Evolutionary conservation across 352 stramenopile species (phyloP).

Genomic region (Phytophthora capsici): DNA sequence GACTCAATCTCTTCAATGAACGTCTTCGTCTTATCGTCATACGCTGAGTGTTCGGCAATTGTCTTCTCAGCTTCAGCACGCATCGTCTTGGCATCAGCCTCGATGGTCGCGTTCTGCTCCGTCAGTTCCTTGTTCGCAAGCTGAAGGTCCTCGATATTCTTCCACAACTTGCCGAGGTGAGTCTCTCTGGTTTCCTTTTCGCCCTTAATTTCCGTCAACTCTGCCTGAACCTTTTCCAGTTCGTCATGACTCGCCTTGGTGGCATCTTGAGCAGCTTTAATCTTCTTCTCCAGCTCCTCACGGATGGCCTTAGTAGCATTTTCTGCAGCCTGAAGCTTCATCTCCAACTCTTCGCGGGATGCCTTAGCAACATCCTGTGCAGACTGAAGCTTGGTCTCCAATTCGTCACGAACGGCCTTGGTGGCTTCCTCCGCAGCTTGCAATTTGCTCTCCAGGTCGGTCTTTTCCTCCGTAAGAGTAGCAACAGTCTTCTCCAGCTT

Average conservation of each 20-base stretch:
- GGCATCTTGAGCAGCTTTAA: constrained; percentile 13
- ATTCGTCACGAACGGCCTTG: constrained; percentile 19
- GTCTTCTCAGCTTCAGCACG: constrained; percentile 49
- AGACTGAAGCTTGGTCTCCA: constrained; percentile 15
- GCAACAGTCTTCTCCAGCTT: constrained; percentile 31
- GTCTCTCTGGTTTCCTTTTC: constrained; percentile 53
- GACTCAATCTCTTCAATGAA: constrained; percentile 40
- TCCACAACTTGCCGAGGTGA: constrained; percentile 60
- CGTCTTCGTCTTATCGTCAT: constrained; percentile 37
- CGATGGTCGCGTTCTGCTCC: constrained; percentile 51
- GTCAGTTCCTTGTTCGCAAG: constrained; percentile 50
- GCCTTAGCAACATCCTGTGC: constrained; percentile 3
- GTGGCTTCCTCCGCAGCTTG: constrained; percentile 19
- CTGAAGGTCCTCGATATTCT: constrained; percentile 61
- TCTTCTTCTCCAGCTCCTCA: constrained; percentile 8
- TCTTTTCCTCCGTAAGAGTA: constrained; percentile 28
- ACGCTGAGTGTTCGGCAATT: constrained; percentile 37
- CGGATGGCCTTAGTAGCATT: constrained; percentile 5
- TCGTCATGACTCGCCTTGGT: constrained; percentile 22
- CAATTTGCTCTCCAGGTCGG: constrained; percentile 22
- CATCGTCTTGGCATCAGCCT: constrained; percentile 48
- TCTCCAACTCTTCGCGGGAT: constrained; percentile 8
- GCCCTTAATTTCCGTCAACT: constrained; percentile 39
- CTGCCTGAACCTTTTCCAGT: constrained; percentile 36
- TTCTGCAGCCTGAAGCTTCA: constrained; percentile 17